Evolutionary conservation across 2,329 filamentous ascomycete species (phyloP), one percentile per base, ranked within the genome.

Genomic region (Plenodomus lindquistii): DNA sequence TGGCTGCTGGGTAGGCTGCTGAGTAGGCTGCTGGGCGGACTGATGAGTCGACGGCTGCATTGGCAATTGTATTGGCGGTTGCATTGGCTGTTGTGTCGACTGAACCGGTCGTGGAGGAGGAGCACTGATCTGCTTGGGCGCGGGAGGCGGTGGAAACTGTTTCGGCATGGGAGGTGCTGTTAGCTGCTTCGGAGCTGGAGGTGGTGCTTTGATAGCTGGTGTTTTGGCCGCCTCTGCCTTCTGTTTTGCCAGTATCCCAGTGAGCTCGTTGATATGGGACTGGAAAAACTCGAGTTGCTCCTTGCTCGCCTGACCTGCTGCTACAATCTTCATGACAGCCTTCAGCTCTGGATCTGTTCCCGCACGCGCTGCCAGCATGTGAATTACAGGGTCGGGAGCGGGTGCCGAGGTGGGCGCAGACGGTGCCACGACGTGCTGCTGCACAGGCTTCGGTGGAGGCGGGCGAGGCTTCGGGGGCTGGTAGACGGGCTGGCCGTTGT

Each of bases 301-400:
- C 31, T 84, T 81, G 11, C 82, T 84, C 0, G 89, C 89, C 57
- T 86, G 81, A 1, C 89, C 89, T 21, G 86, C 85, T 0, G 89
- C 89, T 0, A 94, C 89, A 44, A 89, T 84, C 68, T 90, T 90
- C 89, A 94, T 94, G 0, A 94, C 77, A 29, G 87, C 85, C 48
- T 91, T 86, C 9, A 94, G 76, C 46, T 87, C 80, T 0, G 85
- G 81, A 65, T 94, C 87, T 20, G 83, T 84, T 0, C 87, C 88
- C 6, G 89, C 89, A 55, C 84, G 84, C 60, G 89, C 86, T 0
- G 89, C 89, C 20, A 94, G 75, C 55, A 88, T 85, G 42, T 91
- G 86, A 46, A 94, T 93, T 37, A 94, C 90, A 0, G 89, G 89
- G 63, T 93, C 89, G n/a, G 80, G 74, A 19, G 76, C 73, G 21